phyloP scores from a whole-genome alignment of 1,284 basidiomycete species.

The Coniferiporia sulphurascens region DNA sequence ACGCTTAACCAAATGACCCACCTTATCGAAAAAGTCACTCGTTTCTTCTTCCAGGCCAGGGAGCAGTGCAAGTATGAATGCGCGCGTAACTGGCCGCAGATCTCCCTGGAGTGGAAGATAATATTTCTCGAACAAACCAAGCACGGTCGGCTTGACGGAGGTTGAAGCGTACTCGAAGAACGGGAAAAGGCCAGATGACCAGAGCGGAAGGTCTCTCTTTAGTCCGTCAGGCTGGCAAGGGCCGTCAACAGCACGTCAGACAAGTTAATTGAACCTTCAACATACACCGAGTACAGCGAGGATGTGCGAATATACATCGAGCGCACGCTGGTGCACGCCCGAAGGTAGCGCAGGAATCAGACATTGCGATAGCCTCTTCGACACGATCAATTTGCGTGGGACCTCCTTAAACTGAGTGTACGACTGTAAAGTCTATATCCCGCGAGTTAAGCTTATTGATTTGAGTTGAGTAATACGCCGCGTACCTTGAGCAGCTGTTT shows the following conservation, averaged over 20 bases:
- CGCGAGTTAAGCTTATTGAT: constrained; percentile 1
- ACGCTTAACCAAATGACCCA: constrained; percentile 28
- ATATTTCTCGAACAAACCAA: constrained; percentile 85
- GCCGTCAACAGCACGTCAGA: not conserved
- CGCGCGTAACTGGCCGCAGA: constrained; percentile 88
- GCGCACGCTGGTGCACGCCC: constrained; percentile 92
- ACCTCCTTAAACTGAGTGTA: constrained; percentile 93
- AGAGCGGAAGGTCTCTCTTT: constrained; percentile 83
- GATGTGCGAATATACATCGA: constrained; percentile 95
- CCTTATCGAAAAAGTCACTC: constrained; percentile 95
- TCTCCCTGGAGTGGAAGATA: constrained; percentile 84
- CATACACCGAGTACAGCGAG: constrained; percentile 84
- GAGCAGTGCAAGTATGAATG: constrained; percentile 88
- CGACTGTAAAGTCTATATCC: constrained; percentile 79
- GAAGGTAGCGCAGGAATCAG: constrained; percentile 95
- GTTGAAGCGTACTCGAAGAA: constrained; percentile 99
- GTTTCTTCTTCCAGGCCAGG: constrained; percentile 96
- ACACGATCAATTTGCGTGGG: constrained; percentile 89
- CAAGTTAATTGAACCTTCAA: constrained; percentile 15
- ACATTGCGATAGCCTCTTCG: constrained; percentile 95
- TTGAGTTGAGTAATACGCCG: constrained; percentile 2
- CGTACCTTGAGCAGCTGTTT: constrained; percentile 90
- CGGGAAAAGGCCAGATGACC: constrained; percentile 95
- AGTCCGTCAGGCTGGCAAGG: constrained; percentile 75
- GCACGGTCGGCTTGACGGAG: constrained; percentile 82